Percentiles rank a stretch among this genome's conserved stretches.
Conservation (phyloP, 768 basidiomycete species). For the Podaxis sp. region DNA sequence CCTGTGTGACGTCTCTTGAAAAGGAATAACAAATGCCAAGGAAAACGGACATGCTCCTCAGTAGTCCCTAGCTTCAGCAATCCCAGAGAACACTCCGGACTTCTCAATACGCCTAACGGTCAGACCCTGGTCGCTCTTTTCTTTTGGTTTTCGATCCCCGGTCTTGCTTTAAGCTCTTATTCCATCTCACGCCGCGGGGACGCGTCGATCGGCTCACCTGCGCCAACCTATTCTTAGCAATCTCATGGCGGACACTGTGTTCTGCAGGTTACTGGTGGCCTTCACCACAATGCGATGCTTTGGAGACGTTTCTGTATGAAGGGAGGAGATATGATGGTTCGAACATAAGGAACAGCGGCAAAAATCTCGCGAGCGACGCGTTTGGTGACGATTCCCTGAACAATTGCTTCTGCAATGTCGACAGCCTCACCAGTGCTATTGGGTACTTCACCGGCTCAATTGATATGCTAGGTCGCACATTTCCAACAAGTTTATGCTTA, state of each 20-base stretch:
- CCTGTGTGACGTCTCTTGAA: no score
- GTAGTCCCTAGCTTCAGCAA: not conserved
- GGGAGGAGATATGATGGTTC: slow-evolving; percentile 14
- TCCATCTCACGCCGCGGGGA: not conserved
- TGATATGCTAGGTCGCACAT: no score
- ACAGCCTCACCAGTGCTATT: no score
- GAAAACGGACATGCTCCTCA: not conserved
- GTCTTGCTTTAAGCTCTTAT: not conserved
- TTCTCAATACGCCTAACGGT: not conserved
- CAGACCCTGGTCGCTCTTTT: not conserved
- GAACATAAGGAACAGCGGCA: slow-evolving; percentile 12
- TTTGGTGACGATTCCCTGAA: slow-evolving; percentile 3
- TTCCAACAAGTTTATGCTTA: no score
- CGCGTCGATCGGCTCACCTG: not conserved
- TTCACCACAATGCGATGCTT: slow-evolving; percentile 16
- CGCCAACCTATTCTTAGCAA: not conserved
- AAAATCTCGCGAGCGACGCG: not conserved
- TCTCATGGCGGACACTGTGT: not conserved
- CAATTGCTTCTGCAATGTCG: not conserved
- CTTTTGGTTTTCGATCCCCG: not conserved
- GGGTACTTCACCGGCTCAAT: no score
- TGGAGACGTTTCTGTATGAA: slow-evolving; percentile 17
- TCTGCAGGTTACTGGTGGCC: slow-evolving; percentile 14
- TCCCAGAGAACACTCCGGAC: not conserved
- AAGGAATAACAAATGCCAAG: not conserved